Base-by-base conservation (phyloP, 2,329 filamentous ascomycete genomes). In the Paracorniculantispora psalliotae region DNA sequence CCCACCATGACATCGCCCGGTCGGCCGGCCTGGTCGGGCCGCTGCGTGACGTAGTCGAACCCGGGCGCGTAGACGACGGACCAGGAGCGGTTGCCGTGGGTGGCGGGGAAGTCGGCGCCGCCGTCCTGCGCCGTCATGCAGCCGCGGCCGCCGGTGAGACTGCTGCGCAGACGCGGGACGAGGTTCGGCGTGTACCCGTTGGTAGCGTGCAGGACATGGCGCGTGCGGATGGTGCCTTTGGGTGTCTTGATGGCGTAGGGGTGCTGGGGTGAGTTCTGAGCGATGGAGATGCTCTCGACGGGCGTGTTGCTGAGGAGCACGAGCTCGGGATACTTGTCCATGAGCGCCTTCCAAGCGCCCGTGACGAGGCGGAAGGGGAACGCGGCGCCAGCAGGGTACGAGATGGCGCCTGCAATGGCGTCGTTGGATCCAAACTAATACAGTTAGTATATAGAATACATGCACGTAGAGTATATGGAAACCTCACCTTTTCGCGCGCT, bases 161-260 rank as follows among this genome's bases (percentile, higher is more conserved):
- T 76, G 9, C 75, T 73, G 3, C 74, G 71, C 1, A 85, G 69
- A 0, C 72, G 75, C 0, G 82, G 81, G 2, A 85, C 65, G 1
- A 86, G 75, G 53, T 82, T 76, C 0, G 76, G 68, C 0, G 79
- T 74, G 62, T 80, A 80, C 5, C 73, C 81, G 61, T 87, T 86
- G 1, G 82, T 86, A 8, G 81, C 80, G 62, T 87, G 81, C 2
- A 86, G 73, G 1, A 87, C 71, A 55, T 85, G 77, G 0, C 72
- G 70, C 8, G 81, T 73, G 3, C 65, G 67, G 35, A 85, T 72
- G 0, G 44, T 62, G 2, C 81, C 81, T 7, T 77, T 71, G 0
- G 63, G 56, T 1, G 82, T 85, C 4, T 71, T 63, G 5, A 85
- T 64, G 1, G 68, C 66, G 64, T 79, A 81, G 2, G 69, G 75